Percentiles rank a stretch among this genome's conserved stretches.
These are phyloP conservation scores for Gigaspora rosea DNA, from an alignment of 192 early-diverging fungal species.

Conservation along the genomic window DNA sequence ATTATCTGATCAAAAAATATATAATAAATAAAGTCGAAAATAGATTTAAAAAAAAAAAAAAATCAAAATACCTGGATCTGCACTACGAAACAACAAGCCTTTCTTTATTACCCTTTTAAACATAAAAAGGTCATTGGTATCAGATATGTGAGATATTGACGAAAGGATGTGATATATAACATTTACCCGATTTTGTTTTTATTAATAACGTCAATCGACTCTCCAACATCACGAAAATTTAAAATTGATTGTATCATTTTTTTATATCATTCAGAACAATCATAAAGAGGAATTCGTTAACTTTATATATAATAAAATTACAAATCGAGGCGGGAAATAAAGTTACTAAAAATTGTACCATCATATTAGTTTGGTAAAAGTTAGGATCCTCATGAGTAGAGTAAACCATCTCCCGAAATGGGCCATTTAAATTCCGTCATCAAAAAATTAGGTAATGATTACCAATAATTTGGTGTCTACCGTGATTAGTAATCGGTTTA, in stretches of 20 bases:
- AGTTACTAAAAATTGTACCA: no score
- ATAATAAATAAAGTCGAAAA: background rate
- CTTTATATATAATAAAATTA: no score
- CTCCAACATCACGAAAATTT: conserved; percentile 27
- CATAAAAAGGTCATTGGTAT: background rate
- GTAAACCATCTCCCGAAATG: no score
- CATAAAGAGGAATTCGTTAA: no score
- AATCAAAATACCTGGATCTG: background rate
- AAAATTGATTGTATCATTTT: conserved; percentile 11
- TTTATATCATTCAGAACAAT: background rate
- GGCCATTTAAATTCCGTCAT: no score
- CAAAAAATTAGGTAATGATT: no score
- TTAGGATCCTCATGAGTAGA: no score
- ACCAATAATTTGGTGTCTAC: no score
- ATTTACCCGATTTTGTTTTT: background rate
- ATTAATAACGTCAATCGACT: background rate
- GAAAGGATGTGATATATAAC: background rate
- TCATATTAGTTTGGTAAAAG: no score
- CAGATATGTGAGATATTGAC: background rate
- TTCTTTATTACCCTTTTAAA: conserved; percentile 1
- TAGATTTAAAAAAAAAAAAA: background rate
- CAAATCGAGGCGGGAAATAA: no score
- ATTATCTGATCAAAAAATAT: background rate
- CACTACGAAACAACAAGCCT: conserved; percentile 11
- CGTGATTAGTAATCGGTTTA: no score